Base-by-base conservation (phyloP, 441 rosid genomes). In the Aquilaria agallochum region DNA sequence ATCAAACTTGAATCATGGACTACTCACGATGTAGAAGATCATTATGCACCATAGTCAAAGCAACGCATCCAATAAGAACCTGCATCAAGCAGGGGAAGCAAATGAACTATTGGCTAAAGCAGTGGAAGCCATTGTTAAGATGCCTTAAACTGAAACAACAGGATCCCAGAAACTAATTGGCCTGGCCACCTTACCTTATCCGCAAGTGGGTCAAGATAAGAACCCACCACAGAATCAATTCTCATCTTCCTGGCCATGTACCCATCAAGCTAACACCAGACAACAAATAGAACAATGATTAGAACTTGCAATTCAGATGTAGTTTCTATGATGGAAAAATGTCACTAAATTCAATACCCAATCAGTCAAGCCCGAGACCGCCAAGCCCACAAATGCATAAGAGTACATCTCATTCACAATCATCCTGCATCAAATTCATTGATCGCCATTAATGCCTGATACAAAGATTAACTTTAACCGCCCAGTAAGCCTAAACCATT, bases 171-270 rank as follows among this genome's bases (percentile, higher is more conserved):
- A 63, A 68, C 10, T 52, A 8, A 31, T 34, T 47, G 40, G 40
- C 8, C 10, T 27, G 20, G 49, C 40, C 54, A 47, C 42, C 60
- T 65, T 62, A 91, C 98, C 95, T 94, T 94, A 77, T 94, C 97
- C 45, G 97, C 98, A 62, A 94, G 89, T 61, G 98, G 98, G 74
- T 94, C 97, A 67, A 94, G 95, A 75, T 91, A 91, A 1, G 98
- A 91, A 55, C 98, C 98, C 73, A 94, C 96, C 2, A 94, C 97
- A 33, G 98, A 94, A 71, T 89, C 52, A 60, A 91, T 87, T 62
- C 63, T 83, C 96, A 94, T 90, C 80, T 81, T 91, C 74, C 99
- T 84, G 59, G 99, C 97, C 69, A 86, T 52, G 58, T 83, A 94
- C 34, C 99, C 99, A 84, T 94, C 99, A 64, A 94, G 70, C 97